These are phyloP conservation scores for Xylariaceae sp. DNA, from an alignment of 2,329 filamentous ascomycete species.

Conservation along the genomic window DNA sequence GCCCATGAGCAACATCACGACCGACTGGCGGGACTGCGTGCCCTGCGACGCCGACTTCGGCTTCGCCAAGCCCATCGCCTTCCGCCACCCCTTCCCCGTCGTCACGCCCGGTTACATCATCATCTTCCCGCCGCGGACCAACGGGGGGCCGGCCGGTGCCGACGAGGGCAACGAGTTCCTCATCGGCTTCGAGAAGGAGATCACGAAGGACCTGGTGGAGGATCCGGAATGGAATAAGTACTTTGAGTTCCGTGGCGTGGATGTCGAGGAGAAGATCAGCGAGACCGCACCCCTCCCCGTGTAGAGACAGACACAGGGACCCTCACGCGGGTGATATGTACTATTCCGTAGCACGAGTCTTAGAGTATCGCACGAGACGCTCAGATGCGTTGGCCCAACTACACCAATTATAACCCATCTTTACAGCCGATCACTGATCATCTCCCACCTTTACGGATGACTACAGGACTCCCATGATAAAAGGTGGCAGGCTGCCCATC, in stretches of 20 bases:
- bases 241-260: conserved; percentile 11
- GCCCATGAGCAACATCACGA: conserved; percentile 5
- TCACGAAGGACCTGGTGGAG: conserved; percentile 6
- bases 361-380: no score
- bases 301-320: no score
- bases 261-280: background rate
- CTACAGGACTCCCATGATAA: no score
- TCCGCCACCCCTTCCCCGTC: background rate
- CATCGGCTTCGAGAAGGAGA: conserved; percentile 11
- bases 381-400: no score
- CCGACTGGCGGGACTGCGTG: conserved; percentile 5
- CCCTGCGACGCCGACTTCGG: conserved; percentile 7
- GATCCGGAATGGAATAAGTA: conserved; percentile 14
- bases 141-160: background rate
- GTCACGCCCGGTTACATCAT: background rate
- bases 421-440: no score
- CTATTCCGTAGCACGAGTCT: no score
- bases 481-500: no score
- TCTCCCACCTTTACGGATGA: no score
- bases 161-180: conserved; percentile 15
- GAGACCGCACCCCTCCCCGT: no score
- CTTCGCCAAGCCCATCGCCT: conserved; percentile 2
- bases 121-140: background rate
- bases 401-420: no score
- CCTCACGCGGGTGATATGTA: no score